Evolutionary conservation across 2,329 filamentous ascomycete species (phyloP).

Genomic region (Penicillium hesseltinei): DNA sequence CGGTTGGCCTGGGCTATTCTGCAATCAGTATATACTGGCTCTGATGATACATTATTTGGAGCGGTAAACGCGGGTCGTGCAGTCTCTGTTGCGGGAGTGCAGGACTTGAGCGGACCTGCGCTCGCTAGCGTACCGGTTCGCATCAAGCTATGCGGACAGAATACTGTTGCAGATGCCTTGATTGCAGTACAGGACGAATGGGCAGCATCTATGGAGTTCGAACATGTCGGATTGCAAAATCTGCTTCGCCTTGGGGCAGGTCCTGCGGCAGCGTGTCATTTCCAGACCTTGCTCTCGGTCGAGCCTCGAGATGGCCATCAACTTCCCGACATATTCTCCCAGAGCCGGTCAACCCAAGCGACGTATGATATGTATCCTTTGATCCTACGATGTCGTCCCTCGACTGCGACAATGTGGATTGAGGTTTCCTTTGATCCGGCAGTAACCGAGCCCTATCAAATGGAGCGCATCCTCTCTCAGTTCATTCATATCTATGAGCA

Average conservation of each 20-base stretch:
- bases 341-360: constrained; percentile 1
- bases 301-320: constrained; percentile 13
- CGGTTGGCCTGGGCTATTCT: constrained; percentile 15
- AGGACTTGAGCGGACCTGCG: constrained; percentile 14
- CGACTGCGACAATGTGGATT: neutral
- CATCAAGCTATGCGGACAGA: neutral
- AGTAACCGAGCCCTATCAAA: constrained; percentile 6
- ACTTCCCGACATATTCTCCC: constrained; percentile 6
- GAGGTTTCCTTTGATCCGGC: constrained; percentile 14
- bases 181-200: constrained; percentile 8
- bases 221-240: constrained; percentile 20
- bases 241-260: constrained; percentile 16
- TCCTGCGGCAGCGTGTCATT: constrained; percentile 17
- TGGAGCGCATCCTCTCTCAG: constrained; percentile 12
- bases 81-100: constrained; percentile 5
- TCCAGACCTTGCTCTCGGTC: constrained; percentile 18
- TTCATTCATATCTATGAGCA: constrained; percentile 14
- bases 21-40: constrained; percentile 11
- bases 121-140: constrained; percentile 10
- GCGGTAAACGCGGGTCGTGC: constrained; percentile 10
- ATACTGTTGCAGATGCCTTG: neutral
- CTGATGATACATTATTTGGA: constrained; percentile 13
- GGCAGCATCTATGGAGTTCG: constrained; percentile 10
- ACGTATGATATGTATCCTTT: constrained; percentile 13
- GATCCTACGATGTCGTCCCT: constrained; percentile 12